A percentile compares a stretch with the other conserved stretches of the same genome.
These are phyloP conservation scores for Aspergillus mulundensis DNA, from an alignment of 495 filamentous ascomycete genomes.

Conservation along the genomic window DNA sequence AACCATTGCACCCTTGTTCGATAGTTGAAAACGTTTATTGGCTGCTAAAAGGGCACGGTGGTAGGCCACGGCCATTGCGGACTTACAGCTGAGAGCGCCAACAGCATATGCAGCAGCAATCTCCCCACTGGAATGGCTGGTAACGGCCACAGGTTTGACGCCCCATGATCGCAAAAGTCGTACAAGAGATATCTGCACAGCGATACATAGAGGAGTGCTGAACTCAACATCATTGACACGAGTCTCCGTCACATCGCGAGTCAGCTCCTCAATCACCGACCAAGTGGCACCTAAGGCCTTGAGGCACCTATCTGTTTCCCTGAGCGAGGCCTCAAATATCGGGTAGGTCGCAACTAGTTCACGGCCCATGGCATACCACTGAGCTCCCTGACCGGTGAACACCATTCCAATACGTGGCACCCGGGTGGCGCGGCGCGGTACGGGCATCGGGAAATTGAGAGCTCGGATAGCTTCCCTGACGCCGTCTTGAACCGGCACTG, in stretches of 20 bases:
- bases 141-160: constrained; percentile 5
- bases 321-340: background rate
- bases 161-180: constrained; percentile 10
- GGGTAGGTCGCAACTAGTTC: constrained; percentile 9
- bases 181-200: constrained; percentile 21
- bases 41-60: constrained; percentile 7
- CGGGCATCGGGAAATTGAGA: background rate
- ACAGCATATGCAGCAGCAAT: constrained; percentile 18
- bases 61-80: constrained; percentile 27
- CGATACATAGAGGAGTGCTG: constrained; percentile 19
- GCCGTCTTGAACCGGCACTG: background rate
- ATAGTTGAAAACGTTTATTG: constrained; percentile 1
- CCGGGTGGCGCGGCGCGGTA: too few relatives aligned
- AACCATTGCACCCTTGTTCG: background rate
- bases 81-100: constrained; percentile 2
- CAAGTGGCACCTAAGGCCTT: background rate
- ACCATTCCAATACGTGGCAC: constrained; percentile 9
- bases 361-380: constrained; percentile 21
- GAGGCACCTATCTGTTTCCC: background rate
- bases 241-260: background rate
- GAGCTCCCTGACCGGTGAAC: constrained; percentile 22
- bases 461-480: background rate
- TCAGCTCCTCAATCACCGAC: background rate
- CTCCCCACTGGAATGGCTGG: constrained; percentile 21
- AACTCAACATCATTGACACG: constrained; percentile 16